These are phyloP conservation scores for Sphaerulina vaccinii DNA, from an alignment of 2,329 filamentous ascomycete genomes.

Conservation along the genomic window DNA sequence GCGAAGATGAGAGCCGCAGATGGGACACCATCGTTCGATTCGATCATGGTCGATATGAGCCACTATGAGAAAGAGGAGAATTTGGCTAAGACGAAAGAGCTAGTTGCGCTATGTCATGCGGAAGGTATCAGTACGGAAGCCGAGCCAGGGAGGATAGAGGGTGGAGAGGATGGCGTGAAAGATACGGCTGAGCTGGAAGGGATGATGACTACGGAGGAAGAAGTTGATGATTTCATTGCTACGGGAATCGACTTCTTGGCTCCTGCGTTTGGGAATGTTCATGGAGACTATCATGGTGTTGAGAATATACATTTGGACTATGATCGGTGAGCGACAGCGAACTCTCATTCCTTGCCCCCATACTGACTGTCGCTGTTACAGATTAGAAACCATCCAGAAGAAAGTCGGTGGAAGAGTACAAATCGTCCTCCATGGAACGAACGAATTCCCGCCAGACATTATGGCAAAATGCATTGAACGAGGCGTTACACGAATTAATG, in stretches of 20 bases:
- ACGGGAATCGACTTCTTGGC: constrained; percentile 74
- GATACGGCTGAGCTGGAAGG: constrained; percentile 61
- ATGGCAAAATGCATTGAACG: constrained; percentile 55
- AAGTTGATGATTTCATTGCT: constrained; percentile 67
- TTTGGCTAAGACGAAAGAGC: constrained; percentile 60
- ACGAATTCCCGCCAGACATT: constrained; percentile 56
- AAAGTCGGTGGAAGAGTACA: constrained; percentile 50
- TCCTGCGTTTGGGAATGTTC: constrained; percentile 74
- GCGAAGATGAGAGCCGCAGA: constrained; percentile 36
- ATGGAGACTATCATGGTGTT: constrained; percentile 71
- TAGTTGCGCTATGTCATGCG: constrained; percentile 63
- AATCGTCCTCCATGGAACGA: constrained; percentile 59
- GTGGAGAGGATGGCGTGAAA: constrained; percentile 71
- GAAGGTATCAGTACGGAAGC: constrained; percentile 68
- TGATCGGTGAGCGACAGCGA: constrained; percentile 40
- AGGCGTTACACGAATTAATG: constrained; percentile 58
- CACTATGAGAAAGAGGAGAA: constrained; percentile 72
- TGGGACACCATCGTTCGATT: constrained; percentile 57
- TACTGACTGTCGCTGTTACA: constrained; percentile 10
- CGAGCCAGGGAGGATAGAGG: constrained; percentile 69
- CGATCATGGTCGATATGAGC: constrained; percentile 76
- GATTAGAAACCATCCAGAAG: constrained; percentile 49
- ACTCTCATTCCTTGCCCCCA: not conserved
- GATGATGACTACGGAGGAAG: constrained; percentile 65
- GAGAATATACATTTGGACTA: constrained; percentile 62